Evolutionary conservation across 2,329 filamentous ascomycete genomes (phyloP).

Genomic region (Phaeosphaeriaceae sp.): DNA sequence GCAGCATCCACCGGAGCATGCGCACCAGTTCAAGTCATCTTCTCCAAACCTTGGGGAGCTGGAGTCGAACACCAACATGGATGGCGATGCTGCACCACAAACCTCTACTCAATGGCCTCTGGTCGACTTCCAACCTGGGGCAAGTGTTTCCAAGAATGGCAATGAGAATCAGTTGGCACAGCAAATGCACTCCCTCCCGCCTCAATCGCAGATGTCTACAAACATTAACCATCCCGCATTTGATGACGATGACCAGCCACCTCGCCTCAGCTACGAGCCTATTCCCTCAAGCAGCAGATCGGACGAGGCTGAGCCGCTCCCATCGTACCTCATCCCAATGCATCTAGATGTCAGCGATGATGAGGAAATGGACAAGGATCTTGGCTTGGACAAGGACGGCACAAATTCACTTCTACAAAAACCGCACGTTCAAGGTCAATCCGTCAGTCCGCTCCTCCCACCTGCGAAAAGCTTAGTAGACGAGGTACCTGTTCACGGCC

Average conservation of each 20-base stretch:
- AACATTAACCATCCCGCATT: not conserved
- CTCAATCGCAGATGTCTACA: not conserved
- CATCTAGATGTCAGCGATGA: constrained; percentile 19
- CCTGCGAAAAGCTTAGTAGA: constrained; percentile 17
- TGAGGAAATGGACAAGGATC: constrained; percentile 10
- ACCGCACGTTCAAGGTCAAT: not conserved
- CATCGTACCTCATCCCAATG: constrained; percentile 13
- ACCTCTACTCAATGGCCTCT: not conserved
- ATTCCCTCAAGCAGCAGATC: constrained; percentile 4
- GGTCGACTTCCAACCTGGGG: not conserved
- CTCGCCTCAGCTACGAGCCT: constrained; percentile 30
- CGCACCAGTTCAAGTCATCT: not conserved
- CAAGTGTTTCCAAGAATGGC: not conserved
- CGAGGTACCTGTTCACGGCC: constrained; percentile 6
- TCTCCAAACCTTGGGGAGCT: not conserved
- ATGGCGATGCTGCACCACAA: not conserved
- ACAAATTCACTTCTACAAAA: not conserved
- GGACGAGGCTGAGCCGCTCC: constrained; percentile 17
- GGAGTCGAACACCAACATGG: not conserved
- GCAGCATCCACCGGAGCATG: not conserved
- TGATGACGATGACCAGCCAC: constrained; percentile 28
- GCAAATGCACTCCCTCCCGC: not conserved
- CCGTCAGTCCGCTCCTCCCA: constrained; percentile 34
- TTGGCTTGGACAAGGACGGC: constrained; percentile 1
- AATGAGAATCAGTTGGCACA: not conserved